phyloP scores from a whole-genome alignment of 169 alveolate genomes.

The Plasmodium berghei region DNA sequence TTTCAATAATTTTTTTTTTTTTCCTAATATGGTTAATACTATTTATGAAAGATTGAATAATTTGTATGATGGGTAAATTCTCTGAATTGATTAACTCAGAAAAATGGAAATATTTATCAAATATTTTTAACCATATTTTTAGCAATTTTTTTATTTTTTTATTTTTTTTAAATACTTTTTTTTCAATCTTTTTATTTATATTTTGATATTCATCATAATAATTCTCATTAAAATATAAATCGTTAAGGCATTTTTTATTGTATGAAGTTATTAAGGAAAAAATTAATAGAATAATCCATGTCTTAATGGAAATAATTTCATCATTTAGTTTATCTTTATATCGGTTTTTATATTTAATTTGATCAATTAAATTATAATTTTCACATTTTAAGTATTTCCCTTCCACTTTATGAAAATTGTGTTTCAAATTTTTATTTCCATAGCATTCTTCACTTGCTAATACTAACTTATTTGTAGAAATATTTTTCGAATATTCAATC shows the following conservation, averaged over 20 bases:
- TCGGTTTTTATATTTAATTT: too few relatives aligned
- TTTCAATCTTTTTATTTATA: not conserved
- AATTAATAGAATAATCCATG: conserved; percentile 23
- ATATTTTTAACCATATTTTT: conserved; percentile 5
- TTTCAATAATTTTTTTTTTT: not conserved
- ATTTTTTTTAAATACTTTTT: not conserved
- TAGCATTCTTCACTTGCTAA: too few relatives aligned
- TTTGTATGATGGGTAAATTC: conserved; percentile 41
- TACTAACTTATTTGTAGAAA: not conserved
- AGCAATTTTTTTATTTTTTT: not conserved
- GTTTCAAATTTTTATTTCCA: not conserved
- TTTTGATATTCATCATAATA: conserved; percentile 36
- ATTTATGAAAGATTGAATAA: conserved; percentile 9
- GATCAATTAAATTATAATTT: not conserved
- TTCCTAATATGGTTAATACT: not conserved
- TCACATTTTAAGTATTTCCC: not conserved
- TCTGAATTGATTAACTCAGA: conserved; percentile 4
- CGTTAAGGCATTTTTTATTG: conserved; percentile 32
- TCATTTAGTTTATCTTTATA: not conserved
- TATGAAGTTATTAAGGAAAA: conserved; percentile 42
- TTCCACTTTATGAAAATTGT: not conserved
- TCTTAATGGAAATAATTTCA: not conserved
- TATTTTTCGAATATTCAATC: not conserved
- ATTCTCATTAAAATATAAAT: conserved; percentile 60
- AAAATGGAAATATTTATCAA: conserved; percentile 11